Conservation (phyloP, 2,329 filamentous ascomycete species). For the Boeremia exigua region DNA sequence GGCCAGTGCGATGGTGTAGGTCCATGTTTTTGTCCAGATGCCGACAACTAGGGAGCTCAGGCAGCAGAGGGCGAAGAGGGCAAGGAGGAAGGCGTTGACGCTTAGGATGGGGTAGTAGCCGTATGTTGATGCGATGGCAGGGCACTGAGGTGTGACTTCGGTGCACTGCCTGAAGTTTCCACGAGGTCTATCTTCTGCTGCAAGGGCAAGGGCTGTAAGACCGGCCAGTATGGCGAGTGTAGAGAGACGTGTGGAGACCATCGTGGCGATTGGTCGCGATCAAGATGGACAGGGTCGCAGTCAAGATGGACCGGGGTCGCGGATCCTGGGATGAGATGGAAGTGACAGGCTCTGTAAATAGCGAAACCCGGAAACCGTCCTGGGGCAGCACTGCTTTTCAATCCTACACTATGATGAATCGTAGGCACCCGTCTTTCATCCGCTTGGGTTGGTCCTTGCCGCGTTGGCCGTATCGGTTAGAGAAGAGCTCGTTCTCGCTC, state of each 20-base stretch:
- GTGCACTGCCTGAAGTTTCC: constrained; percentile 32
- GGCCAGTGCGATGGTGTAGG: constrained; percentile 50
- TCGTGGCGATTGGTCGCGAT: neutral
- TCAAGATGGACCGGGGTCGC: neutral
- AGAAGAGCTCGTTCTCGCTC: constrained; percentile 16
- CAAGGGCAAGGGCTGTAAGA: constrained; percentile 5
- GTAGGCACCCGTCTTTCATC: constrained; percentile 1
- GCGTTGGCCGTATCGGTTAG: constrained; percentile 10
- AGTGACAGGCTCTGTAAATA: neutral
- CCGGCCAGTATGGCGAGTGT: constrained; percentile 2
- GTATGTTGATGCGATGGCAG: constrained; percentile 48
- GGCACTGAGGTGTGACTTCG: constrained; percentile 33
- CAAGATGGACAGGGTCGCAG: neutral
- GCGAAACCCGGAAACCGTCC: neutral
- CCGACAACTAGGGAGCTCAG: constrained; percentile 27
- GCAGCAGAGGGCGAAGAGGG: constrained; percentile 29
- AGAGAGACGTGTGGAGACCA: constrained; percentile 6
- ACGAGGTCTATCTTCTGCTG: constrained; percentile 26
- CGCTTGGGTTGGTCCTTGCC: constrained; percentile 9
- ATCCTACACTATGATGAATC: constrained; percentile 3
- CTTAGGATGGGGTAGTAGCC: constrained; percentile 50
- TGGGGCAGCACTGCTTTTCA: constrained; percentile 11
- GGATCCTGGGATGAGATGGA: constrained; percentile 1
- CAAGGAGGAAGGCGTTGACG: constrained; percentile 48
- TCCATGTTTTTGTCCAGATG: constrained; percentile 45